Conservation (phyloP, 139 green algal species). For the Pseudopediastrum boryanum region DNA sequence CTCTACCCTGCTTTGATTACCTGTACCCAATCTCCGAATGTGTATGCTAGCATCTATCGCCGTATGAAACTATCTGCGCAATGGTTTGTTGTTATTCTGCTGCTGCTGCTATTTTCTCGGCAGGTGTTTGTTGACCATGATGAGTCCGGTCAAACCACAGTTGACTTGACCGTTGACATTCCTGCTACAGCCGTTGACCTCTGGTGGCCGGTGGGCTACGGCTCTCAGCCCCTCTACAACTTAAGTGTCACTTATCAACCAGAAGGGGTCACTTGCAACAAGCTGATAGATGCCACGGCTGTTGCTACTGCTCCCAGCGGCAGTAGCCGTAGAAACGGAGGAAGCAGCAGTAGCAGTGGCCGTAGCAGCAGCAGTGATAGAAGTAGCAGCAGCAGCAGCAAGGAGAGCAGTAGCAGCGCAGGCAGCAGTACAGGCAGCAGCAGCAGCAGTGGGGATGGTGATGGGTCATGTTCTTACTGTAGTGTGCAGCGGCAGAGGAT, state of each 20-base stretch:
- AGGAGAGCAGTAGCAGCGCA: neutral
- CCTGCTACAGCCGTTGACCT: too few relatives aligned
- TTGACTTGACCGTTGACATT: too few relatives aligned
- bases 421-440: neutral
- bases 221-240: constrained; percentile 40
- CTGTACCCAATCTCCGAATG: too few relatives aligned
- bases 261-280: neutral
- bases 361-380: neutral
- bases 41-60: too few relatives aligned
- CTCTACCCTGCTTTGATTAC: too few relatives aligned
- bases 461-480: neutral
- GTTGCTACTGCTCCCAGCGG: too few relatives aligned
- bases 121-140: too few relatives aligned
- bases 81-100: too few relatives aligned
- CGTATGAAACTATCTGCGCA: too few relatives aligned
- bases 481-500: constrained; percentile 37
- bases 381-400: neutral
- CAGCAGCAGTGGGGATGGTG: neutral
- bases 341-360: neutral
- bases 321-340: neutral
- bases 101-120: too few relatives aligned
- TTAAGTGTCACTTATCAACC: constrained; percentile 13
- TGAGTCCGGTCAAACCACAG: too few relatives aligned
- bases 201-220: constrained; percentile 50
- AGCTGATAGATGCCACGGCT: too few relatives aligned